Evolutionary conservation across 139 green algal genomes (phyloP).

Genomic region (Chlamydomonas urium): DNA sequence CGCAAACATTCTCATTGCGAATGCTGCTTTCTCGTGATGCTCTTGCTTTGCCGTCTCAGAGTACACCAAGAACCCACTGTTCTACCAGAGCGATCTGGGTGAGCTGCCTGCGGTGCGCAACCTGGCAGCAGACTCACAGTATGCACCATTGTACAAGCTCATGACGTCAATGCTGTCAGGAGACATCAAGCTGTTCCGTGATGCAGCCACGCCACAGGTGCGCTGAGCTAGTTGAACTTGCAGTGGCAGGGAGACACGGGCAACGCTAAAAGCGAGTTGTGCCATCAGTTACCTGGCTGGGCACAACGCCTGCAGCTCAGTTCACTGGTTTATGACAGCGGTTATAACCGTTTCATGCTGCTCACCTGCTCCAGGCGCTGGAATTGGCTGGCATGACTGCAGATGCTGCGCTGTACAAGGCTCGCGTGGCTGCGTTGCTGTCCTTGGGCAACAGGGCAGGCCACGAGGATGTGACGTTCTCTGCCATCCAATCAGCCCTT

Average conservation of each 20-base stretch:
- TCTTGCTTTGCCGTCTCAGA: no score
- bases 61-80: slow-evolving; percentile 23
- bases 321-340: no score
- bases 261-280: no score
- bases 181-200: no score
- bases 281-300: no score
- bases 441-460: slow-evolving; percentile 20
- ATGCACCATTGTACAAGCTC: slow-evolving; percentile 30
- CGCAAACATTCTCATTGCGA: no score
- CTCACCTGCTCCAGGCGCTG: background rate
- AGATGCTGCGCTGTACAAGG: slow-evolving; percentile 41
- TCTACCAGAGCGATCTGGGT: slow-evolving; percentile 38
- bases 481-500: slow-evolving; percentile 22
- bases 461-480: slow-evolving; percentile 17
- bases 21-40: no score
- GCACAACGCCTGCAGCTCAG: no score
- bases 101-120: slow-evolving; percentile 34
- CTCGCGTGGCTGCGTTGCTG: slow-evolving; percentile 47
- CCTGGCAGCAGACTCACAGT: slow-evolving; percentile 23
- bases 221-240: no score
- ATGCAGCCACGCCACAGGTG: no score
- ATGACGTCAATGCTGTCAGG: slow-evolving; percentile 38
- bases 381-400: slow-evolving; percentile 12
- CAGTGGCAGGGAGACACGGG: no score
- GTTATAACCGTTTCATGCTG: no score